Base-by-base conservation (phyloP, 1,139 yeast genomes). In the Sugiyamaella paludigena region DNA sequence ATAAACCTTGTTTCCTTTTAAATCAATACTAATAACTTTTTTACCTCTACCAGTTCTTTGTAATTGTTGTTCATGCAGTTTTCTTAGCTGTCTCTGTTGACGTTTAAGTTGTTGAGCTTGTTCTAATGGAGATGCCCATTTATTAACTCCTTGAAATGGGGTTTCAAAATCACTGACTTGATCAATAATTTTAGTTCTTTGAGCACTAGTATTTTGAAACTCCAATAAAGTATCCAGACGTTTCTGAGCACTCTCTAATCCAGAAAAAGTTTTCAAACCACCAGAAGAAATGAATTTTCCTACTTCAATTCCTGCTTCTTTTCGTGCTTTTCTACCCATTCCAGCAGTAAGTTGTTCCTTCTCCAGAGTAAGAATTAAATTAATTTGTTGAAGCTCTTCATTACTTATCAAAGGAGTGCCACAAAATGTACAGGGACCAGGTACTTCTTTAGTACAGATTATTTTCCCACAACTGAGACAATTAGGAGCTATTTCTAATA, bases 391-490 rank as follows among this genome's bases (percentile, higher is more conserved):
- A 57, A 79, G 76, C 55, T 88, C 96, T 16, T 76, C 76, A 7
- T 68, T 63, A 4, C 82, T 75, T 13, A 92, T 72, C 34, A 92
- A 69, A 31, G 82, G 85, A 24, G 74, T 66, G 0, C 89, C 88
- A 70, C 98, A 92, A 55, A 72, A 86, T 2, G 94, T 78, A 64
- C 99, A 94, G 4, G 94, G 94, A 48, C 89, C 88, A 36, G 78
- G 73, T 0, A 98, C 98, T 63, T 94, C 98, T 59, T 83, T 83
- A 2, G 77, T 76, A 70, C 99, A 94, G 2, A 92, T 86, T 35
- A 94, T 87, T 64, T 89, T 88, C 9, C 99, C 99, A 67, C 99
- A 94, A 51, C 84, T 83, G 39, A 92, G 69, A 61, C 99, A 94
- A 64, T 94, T 94, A 0, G 98, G 98, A 0, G 95, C 92, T 51